phyloP scores from a whole-genome alignment of 495 filamentous ascomycete genomes.

The Emericellopsis terricola region DNA sequence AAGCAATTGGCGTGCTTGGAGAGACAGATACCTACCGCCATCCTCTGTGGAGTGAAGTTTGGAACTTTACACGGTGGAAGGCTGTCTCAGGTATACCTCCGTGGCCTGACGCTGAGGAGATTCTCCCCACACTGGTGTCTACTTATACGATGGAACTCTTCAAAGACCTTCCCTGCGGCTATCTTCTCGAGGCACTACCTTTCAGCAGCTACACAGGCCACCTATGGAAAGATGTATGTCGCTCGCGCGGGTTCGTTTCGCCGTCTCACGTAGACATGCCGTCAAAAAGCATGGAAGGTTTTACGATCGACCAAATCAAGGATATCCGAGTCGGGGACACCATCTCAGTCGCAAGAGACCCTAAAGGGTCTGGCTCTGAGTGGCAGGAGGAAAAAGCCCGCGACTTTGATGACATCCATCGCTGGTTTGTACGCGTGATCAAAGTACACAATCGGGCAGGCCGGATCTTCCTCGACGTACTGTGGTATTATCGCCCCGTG shows the following conservation, averaged over 20 bases:
- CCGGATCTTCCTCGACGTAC: constrained; percentile 31
- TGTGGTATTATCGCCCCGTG: constrained; percentile 52
- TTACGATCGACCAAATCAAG: not conserved
- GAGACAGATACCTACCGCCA: constrained; percentile 11
- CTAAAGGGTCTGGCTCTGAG: constrained; percentile 18
- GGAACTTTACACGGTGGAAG: constrained; percentile 1
- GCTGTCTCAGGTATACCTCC: too few relatives aligned
- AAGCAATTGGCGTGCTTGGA: constrained; percentile 24
- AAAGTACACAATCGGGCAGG: constrained; percentile 17
- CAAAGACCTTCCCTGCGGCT: constrained; percentile 38
- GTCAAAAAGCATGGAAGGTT: not conserved
- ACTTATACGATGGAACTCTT: constrained; percentile 48
- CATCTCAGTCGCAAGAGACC: constrained; percentile 23
- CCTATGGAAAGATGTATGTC: not conserved
- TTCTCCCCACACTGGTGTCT: constrained; percentile 41
- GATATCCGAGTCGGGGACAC: constrained; percentile 18
- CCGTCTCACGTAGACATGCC: not conserved
- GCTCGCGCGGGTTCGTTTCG: not conserved
- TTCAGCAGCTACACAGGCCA: constrained; percentile 1
- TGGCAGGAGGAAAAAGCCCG: constrained; percentile 32
- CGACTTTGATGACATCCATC: constrained; percentile 16
- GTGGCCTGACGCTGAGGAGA: constrained; percentile 3
- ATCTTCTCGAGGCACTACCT: constrained; percentile 17
- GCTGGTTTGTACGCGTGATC: constrained; percentile 55
- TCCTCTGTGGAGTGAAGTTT: constrained; percentile 25